Percentiles rank a stretch among this genome's conserved stretches.
Evolutionary conservation across 1,284 basidiomycete genomes (phyloP).

Genomic region (Ceratobasidium sp.): DNA sequence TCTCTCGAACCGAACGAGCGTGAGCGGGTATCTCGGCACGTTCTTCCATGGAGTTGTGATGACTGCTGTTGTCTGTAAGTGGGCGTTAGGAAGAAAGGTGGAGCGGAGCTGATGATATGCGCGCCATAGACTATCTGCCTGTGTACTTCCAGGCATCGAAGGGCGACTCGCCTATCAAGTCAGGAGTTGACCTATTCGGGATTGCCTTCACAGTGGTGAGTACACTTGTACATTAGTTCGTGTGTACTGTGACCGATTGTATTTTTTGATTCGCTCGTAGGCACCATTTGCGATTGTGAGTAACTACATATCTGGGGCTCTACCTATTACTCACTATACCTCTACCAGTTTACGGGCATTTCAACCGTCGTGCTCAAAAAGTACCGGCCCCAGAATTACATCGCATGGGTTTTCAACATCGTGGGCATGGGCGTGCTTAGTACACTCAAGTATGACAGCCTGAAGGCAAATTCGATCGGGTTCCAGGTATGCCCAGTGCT

Average conservation of each 20-base stretch:
- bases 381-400: conserved; percentile 57
- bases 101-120: too few species aligned
- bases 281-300: conserved; percentile 42
- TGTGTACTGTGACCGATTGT: background rate
- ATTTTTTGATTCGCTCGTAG: conserved; percentile 16
- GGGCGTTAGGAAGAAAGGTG: too few species aligned
- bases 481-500: conserved; percentile 52
- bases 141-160: conserved; percentile 64
- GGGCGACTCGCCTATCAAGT: conserved; percentile 57
- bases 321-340: conserved; percentile 21
- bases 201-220: conserved; percentile 53
- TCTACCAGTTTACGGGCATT: conserved; percentile 52
- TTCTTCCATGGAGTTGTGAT: conserved; percentile 54
- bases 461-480: conserved; percentile 53
- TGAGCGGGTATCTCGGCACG: conserved; percentile 54
- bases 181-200: conserved; percentile 59
- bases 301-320: background rate
- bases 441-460: conserved; percentile 55
- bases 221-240: background rate
- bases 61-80: conserved; percentile 51
- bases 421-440: conserved; percentile 57
- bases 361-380: conserved; percentile 50
- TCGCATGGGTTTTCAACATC: conserved; percentile 58
- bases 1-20: conserved; percentile 53
- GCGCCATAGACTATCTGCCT: conserved; percentile 57